These are phyloP conservation scores for Plasmodium malariae DNA, from an alignment of 169 alveolate species.

Conservation along the genomic window DNA sequence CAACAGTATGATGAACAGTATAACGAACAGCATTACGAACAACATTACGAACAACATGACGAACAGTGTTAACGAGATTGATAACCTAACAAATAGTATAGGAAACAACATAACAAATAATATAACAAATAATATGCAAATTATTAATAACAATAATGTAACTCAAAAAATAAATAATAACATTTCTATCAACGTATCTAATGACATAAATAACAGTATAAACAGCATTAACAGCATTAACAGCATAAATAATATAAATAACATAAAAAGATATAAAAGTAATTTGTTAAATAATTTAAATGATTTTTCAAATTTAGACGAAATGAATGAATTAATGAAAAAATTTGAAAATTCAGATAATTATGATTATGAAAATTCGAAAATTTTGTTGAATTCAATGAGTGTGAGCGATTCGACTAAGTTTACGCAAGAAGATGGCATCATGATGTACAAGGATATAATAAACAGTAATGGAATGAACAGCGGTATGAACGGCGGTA, in stretches of 20 bases:
- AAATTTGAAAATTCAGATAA: background rate
- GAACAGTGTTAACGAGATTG: conserved; percentile 7
- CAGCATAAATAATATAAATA: conserved; percentile 1
- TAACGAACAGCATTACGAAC: background rate
- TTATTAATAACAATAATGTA: conserved; percentile 25
- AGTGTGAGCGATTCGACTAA: background rate
- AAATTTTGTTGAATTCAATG: background rate
- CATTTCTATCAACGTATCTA: conserved; percentile 23
- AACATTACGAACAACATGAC: background rate
- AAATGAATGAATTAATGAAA: background rate
- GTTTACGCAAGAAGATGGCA: background rate
- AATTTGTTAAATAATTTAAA: conserved; percentile 14
- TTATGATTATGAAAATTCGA: background rate
- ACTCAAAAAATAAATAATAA: conserved; percentile 55
- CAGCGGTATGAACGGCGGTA: background rate
- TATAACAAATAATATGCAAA: conserved; percentile 27
- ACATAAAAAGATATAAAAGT: conserved; percentile 8
- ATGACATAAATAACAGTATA: background rate
- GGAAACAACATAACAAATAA: conserved; percentile 11
- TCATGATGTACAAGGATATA: background rate
- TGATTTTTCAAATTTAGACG: conserved; percentile 1
- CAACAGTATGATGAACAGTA: background rate
- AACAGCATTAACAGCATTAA: background rate
- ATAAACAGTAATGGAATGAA: background rate
- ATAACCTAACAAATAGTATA: background rate